Conservation (phyloP, 495 filamentous ascomycete genomes). For the Cladorrhinum samala region DNA sequence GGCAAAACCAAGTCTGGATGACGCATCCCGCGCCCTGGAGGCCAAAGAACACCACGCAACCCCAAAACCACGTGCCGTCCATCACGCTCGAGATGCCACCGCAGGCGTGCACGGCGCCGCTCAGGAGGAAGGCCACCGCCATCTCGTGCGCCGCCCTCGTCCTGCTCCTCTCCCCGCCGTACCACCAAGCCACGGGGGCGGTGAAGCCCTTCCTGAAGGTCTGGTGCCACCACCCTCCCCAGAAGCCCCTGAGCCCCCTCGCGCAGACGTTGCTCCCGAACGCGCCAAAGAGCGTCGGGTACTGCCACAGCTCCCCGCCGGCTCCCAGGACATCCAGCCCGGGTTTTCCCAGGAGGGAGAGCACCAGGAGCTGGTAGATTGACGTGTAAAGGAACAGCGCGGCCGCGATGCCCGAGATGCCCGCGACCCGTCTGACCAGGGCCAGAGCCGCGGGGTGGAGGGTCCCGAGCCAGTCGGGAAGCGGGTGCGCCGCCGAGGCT, state of each 20-base stretch:
- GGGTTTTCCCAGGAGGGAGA: conserved; percentile 31
- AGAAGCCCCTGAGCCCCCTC: conserved; percentile 66
- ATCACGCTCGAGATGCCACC: conserved; percentile 51
- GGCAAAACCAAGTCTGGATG: conserved; percentile 34
- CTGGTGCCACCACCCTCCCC: conserved; percentile 88
- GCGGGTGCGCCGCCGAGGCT: conserved; percentile 20
- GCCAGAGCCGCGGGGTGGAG: neutral
- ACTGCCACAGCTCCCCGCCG: conserved; percentile 56
- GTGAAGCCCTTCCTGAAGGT: conserved; percentile 70
- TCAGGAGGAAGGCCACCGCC: conserved; percentile 51
- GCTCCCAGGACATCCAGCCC: conserved; percentile 31
- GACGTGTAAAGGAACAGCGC: conserved; percentile 40
- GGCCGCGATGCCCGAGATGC: neutral
- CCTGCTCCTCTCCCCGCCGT: conserved; percentile 3
- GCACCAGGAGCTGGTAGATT: conserved; percentile 36
- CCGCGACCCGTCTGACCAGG: no score
- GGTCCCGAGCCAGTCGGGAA: conserved; percentile 17
- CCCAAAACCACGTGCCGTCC: conserved; percentile 31
- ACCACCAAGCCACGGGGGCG: conserved; percentile 40
- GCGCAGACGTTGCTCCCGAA: conserved; percentile 50
- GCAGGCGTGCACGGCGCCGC: conserved; percentile 53
- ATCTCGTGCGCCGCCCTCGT: conserved; percentile 19
- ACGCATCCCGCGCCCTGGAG: conserved; percentile 50
- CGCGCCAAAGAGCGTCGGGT: conserved; percentile 58
- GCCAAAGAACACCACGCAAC: conserved; percentile 49